These are phyloP conservation scores for Tolypocladium album DNA, from an alignment of 2,329 filamentous ascomycete species.

Conservation along the genomic window DNA sequence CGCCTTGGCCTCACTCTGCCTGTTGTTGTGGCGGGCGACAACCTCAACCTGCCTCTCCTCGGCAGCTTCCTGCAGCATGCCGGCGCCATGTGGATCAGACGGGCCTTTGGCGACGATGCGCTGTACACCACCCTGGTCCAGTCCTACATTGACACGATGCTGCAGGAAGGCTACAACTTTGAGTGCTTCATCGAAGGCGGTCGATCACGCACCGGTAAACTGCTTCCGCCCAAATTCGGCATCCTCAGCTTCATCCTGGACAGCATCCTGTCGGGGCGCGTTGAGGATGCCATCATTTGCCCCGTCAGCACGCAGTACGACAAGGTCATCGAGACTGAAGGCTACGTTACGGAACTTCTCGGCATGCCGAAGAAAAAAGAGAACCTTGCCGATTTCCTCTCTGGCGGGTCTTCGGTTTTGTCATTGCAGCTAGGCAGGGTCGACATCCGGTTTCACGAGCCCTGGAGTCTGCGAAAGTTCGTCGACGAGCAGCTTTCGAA, in stretches of 20 bases:
- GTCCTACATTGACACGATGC: constrained; percentile 83
- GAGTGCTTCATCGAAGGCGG: constrained; percentile 98
- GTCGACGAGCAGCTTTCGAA: constrained; percentile 62
- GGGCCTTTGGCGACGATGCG: constrained; percentile 84
- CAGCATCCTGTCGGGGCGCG: constrained; percentile 75
- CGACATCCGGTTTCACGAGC: constrained; percentile 91
- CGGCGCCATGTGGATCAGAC: constrained; percentile 93
- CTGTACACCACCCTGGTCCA: constrained; percentile 91
- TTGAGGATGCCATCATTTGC: constrained; percentile 85
- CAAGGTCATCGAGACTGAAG: constrained; percentile 96
- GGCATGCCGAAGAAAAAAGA: constrained; percentile 95
- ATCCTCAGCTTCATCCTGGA: constrained; percentile 89
- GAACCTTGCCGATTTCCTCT: constrained; percentile 82
- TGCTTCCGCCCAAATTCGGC: constrained; percentile 89
- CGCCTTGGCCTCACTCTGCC: constrained; percentile 80
- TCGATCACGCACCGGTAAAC: constrained; percentile 83
- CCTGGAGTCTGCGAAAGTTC: constrained; percentile 82
- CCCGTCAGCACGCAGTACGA: constrained; percentile 97
- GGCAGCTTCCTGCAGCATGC: constrained; percentile 88
- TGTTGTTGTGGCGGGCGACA: constrained; percentile 89
- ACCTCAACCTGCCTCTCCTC: constrained; percentile 86
- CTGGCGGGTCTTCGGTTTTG: constrained; percentile 71
- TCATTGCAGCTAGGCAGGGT: constrained; percentile 84
- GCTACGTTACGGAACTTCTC: constrained; percentile 87
- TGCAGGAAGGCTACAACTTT: constrained; percentile 87